Evolutionary conservation across 352 stramenopile genomes (phyloP), one percentile per base, ranked within the genome.

Genomic region (Pythium coloratum): DNA sequence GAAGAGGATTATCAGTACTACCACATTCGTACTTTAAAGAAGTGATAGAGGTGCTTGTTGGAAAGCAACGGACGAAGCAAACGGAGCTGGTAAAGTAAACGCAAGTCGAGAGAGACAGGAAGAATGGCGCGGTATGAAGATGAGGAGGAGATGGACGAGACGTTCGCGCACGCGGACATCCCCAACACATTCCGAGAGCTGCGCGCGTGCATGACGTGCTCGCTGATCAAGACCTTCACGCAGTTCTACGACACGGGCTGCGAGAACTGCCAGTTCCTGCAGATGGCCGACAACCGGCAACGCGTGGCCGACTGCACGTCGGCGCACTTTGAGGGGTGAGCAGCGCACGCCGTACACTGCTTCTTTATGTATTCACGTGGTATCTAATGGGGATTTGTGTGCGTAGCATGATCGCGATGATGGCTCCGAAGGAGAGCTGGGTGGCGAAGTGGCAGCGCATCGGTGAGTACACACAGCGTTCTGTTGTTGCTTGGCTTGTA

Each of bases 161-260:
- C 67, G 55, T 81, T 94, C 55, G 74, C 87, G 65, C 88, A 96
- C 72, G 86, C 88, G 3, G 88, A 96, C 68, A 94, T 96, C 70
- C 88, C 88, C 62, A 94, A 90, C 73, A 93, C 84, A 24, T 96
- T 96, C 75, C 86, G 88, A 40, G 86, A 96, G 70, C 78, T 96
- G 54, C 86, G 88, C 55, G 88, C 88, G 54, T 96, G 88, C 67
- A 93, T 96, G 86, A 94, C 85, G 56, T 96, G 88, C 76, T 96
- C 88, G 50, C 81, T 96, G 51, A 76, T 96, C 69, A 96, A 96
- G 78, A 94, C 86, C 12, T 96, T 94, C 73, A 94, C 86, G 70
- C 88, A 96, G 75, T 96, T 96, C 73, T 96, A 96, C 76, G 88
- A 96, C 75, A 92, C 82, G 62, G 88, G 88, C 65, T 96, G 88